Conservation (phyloP, 1,284 basidiomycete genomes). For the Termitomyces sp. region DNA sequence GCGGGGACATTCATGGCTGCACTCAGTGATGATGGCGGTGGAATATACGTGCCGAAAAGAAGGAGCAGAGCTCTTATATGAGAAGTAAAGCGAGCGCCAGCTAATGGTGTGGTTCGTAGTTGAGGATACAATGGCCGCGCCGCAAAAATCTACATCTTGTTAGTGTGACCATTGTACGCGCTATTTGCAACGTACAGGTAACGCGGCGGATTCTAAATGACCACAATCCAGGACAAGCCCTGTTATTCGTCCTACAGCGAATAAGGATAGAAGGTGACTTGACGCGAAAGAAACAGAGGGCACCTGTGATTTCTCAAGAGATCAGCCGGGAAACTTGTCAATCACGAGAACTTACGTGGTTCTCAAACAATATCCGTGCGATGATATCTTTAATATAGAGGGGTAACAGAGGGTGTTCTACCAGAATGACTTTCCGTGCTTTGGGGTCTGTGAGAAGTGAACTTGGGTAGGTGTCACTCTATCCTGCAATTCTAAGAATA, state of each 20-base stretch:
- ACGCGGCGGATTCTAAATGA: slow-evolving; percentile 81
- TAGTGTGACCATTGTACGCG: slow-evolving; percentile 1
- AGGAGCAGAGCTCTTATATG: slow-evolving; percentile 77
- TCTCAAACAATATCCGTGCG: slow-evolving; percentile 84
- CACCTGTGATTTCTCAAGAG: slow-evolving; percentile 45
- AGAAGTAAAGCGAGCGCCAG: slow-evolving; percentile 67
- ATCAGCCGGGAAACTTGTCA: not conserved
- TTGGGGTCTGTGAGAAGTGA: slow-evolving; percentile 91
- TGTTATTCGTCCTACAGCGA: slow-evolving; percentile 84
- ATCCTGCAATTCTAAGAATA: slow-evolving; percentile 7
- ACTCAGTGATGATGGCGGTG: slow-evolving; percentile 68
- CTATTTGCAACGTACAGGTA: slow-evolving; percentile 62
- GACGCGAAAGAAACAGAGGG: slow-evolving; percentile 91
- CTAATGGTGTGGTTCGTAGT: slow-evolving; percentile 77
- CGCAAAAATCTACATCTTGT: slow-evolving; percentile 68
- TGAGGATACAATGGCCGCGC: slow-evolving; percentile 82
- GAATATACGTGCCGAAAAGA: slow-evolving; percentile 75
- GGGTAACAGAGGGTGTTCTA: slow-evolving; percentile 87
- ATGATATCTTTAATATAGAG: slow-evolving; percentile 84
- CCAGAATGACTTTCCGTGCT: slow-evolving; percentile 85
- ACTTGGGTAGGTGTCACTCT: slow-evolving; percentile 38
- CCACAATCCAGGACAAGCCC: slow-evolving; percentile 93
- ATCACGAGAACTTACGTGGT: slow-evolving; percentile 58
- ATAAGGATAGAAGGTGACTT: slow-evolving; percentile 77
- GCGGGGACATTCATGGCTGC: slow-evolving; percentile 56